Evolutionary conservation across 2,329 filamentous ascomycete genomes (phyloP), one percentile per base, ranked within the genome.

Genomic region (Coleophoma crateriformis): DNA sequence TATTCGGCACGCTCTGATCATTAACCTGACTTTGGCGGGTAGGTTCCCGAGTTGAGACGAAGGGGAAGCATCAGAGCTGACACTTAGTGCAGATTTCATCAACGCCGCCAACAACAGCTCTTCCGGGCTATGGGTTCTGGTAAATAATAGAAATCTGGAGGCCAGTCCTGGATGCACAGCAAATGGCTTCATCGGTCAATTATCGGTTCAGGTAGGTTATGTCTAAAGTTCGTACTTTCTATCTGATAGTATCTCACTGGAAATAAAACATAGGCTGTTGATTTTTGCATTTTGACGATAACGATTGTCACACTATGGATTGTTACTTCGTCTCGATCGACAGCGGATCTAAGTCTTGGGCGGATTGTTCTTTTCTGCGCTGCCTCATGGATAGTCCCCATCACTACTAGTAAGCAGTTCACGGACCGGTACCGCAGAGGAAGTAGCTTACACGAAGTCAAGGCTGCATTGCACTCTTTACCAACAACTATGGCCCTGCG

Each of bases 401-500:
- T 44, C 15, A 44, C 32, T 33, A 44, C 41, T 27, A 44, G 41
- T 44, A 44, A 6, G 41, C n/a, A 14, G 15, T 6, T 13, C n/a
- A 13, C 39, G 22, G 15, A 33, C 1, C 2, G 13, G 14, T 13
- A 15, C 20, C 14, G 22, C 4, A 12, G 14, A 17, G 22, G n/a
- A 41, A 14, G 22, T 13, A 11, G 7, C 39, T 13, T 17, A 15
- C 15, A 41, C 39, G 13, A 41, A 41, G 12, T 12, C 32, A 32
- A 44, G 41, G 41, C 27, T 27, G 14, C 12, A 44, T 44, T 27
- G 41, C 41, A 13, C 41, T 44, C 13, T 27, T 27, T 14, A 27
- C 20, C 19, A 13, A 20, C 19, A 32, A 32, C n/a, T 54, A 56
- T 33, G 41, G 41, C 11, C 50, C 68, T 27, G 69, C 72, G 0